Percentiles rank a stretch among this genome's conserved stretches.
Evolutionary conservation across 2,329 filamentous ascomycete genomes (phyloP).

Genomic region (Remersonia thermophila): DNA sequence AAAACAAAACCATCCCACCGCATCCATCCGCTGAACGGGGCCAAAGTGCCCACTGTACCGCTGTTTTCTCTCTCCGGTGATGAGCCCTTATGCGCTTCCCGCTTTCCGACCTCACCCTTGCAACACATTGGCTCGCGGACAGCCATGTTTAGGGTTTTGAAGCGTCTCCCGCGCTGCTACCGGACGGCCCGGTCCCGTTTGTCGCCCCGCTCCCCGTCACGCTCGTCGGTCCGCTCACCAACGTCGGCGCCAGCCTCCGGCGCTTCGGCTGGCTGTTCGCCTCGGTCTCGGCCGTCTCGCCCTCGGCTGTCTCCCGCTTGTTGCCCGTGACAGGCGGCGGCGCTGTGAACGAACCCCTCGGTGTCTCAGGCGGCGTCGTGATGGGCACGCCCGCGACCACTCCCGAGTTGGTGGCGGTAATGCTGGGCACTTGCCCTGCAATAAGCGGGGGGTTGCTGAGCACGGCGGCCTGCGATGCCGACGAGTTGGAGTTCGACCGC

Average conservation of each 20-base stretch:
- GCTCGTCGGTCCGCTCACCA: too few species aligned
- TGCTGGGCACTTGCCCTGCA: conserved; percentile 61
- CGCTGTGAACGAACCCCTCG: conserved; percentile 47
- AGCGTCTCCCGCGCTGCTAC: too few species aligned
- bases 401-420: conserved; percentile 60
- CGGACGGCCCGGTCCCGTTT: too few species aligned
- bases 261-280: conserved; percentile 49
- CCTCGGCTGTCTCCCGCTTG: conserved; percentile 46
- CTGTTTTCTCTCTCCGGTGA: too few species aligned
- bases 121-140: too few species aligned
- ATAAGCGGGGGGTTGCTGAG: conserved; percentile 70
- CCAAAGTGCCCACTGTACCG: too few species aligned
- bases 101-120: too few species aligned
- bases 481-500: conserved; percentile 58
- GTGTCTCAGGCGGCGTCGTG: conserved; percentile 84
- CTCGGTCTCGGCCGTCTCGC: conserved; percentile 41
- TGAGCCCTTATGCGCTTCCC: too few species aligned
- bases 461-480: conserved; percentile 50
- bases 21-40: too few species aligned
- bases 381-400: conserved; percentile 56
- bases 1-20: too few species aligned
- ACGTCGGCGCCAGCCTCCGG: conserved; percentile 57
- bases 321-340: conserved; percentile 26
- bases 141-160: too few species aligned
- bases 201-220: too few species aligned